Evolutionary conservation across 2,329 filamentous ascomycete species (phyloP).

Genomic region (Scytalidium lignicola): DNA sequence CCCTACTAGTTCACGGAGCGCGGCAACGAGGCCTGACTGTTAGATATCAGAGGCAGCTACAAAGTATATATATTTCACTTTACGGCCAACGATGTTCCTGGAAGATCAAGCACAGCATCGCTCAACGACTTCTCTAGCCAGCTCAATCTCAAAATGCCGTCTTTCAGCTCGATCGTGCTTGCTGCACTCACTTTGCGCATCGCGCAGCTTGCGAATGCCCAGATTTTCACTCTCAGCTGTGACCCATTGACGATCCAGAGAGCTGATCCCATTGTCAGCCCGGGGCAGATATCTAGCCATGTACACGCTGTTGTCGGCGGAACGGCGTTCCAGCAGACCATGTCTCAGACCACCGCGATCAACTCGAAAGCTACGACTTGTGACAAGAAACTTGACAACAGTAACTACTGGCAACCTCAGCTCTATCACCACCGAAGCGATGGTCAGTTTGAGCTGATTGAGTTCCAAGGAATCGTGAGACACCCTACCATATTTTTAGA

Average conservation of each 20-base stretch:
- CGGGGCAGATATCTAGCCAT: conserved; percentile 13
- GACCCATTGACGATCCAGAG: conserved; percentile 8
- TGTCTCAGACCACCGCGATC: conserved; percentile 8
- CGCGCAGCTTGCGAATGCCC: neutral
- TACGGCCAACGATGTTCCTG: too few relatives aligned
- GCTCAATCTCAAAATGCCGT: neutral
- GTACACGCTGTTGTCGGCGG: conserved; percentile 18
- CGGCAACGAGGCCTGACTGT: too few relatives aligned
- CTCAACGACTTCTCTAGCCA: neutral
- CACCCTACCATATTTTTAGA: neutral
- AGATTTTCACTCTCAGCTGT: conserved; percentile 6
- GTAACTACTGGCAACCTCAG: conserved; percentile 16
- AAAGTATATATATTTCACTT: neutral
- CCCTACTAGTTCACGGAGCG: too few relatives aligned
- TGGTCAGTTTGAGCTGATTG: conserved; percentile 10
- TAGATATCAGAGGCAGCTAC: too few relatives aligned
- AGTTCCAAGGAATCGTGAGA: neutral
- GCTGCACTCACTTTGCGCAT: neutral
- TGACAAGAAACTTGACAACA: conserved; percentile 14
- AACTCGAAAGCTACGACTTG: conserved; percentile 14
- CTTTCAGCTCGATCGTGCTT: neutral
- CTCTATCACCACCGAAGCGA: conserved; percentile 11
- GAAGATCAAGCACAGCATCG: neutral
- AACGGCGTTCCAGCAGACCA: conserved; percentile 16
- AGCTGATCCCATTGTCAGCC: conserved; percentile 15